Evolutionary conservation across 2,329 filamentous ascomycete species (phyloP), one percentile per base, ranked within the genome.

Genomic region (Pseudopyricularia javanii): DNA sequence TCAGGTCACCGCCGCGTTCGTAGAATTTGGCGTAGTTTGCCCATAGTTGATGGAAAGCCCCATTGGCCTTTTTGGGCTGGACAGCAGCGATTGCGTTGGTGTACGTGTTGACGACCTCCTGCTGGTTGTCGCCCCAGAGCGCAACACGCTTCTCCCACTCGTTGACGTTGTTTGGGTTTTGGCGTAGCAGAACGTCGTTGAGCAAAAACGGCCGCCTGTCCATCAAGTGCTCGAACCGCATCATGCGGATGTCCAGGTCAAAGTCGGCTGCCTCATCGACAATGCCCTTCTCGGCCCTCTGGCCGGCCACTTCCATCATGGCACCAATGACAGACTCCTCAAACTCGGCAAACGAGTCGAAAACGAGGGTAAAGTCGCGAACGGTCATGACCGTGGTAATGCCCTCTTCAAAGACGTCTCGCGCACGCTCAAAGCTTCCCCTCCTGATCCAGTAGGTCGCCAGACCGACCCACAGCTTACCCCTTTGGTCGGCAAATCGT

Each of bases 311-410:
- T 61, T 97, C 91, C 83, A 98, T 94, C 60, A 97, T 75, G 49
- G 85, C 85, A 14, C 88, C 85, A 58, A 97, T 95, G 59, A 97
- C 85, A 0, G 91, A 91, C 70, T 98, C 94, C 67, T 98, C 93
- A 56, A 96, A 96, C 68, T 98, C 93, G 32, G 88, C 85, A 63
- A 97, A 98, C 0, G 91, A 87, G 67, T 98, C 93, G 61, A 98
- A 98, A 47, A 97, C 85, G 53, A 97, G 80, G 1, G 91, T 94
- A 64, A 98, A 98, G 69, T 98, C 93, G 53, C 93, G 85, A 47
- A 98, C 91, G 2, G 93, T 98, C 91, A 97, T 97, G 57, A 96
- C 94, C 1, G 91, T 97, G 11, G 89, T 95, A 59, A 97, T 88
- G 47, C 88, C 94, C 68, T 97, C 91, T 68, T 98, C 93, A 59